Evolutionary conservation across 192 early-diverging fungal species (phyloP).

Genomic region (Geranomyces michiganensis): DNA sequence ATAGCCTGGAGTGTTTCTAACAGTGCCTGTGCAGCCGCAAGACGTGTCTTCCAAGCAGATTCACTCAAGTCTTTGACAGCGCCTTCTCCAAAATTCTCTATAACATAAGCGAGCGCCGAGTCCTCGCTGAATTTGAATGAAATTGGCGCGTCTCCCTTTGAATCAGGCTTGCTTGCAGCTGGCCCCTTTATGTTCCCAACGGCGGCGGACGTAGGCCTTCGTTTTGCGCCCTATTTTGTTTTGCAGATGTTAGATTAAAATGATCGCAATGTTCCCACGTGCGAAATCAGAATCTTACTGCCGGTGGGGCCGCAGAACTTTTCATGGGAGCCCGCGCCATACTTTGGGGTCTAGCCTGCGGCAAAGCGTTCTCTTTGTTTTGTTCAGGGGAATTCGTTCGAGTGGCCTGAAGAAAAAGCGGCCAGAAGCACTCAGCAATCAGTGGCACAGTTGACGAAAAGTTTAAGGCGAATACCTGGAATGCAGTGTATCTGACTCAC

Average conservation of each 20-base stretch:
- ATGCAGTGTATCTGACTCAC: background rate
- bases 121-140: constrained; percentile 74
- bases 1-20: constrained; percentile 63
- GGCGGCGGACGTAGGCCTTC: constrained; percentile 3
- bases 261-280: too few relatives aligned
- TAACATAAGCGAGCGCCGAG: constrained; percentile 59
- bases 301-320: background rate
- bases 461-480: background rate
- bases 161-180: constrained; percentile 40
- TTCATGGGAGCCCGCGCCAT: background rate
- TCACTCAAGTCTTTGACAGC: constrained; percentile 65
- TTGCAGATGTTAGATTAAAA: too few relatives aligned
- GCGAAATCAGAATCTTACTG: background rate
- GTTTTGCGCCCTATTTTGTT: background rate
- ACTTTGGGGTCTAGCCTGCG: background rate
- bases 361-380: background rate
- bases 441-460: background rate
- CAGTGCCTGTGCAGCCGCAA: constrained; percentile 78
- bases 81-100: constrained; percentile 64
- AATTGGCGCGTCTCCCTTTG: constrained; percentile 53
- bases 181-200: constrained; percentile 6
- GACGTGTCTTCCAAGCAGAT: constrained; percentile 83
- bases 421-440: background rate
- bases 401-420: background rate
- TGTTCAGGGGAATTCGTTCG: background rate